Base-by-base conservation (phyloP, 2,329 filamentous ascomycete genomes). In the Cladosporium austrohemisphaericum region DNA sequence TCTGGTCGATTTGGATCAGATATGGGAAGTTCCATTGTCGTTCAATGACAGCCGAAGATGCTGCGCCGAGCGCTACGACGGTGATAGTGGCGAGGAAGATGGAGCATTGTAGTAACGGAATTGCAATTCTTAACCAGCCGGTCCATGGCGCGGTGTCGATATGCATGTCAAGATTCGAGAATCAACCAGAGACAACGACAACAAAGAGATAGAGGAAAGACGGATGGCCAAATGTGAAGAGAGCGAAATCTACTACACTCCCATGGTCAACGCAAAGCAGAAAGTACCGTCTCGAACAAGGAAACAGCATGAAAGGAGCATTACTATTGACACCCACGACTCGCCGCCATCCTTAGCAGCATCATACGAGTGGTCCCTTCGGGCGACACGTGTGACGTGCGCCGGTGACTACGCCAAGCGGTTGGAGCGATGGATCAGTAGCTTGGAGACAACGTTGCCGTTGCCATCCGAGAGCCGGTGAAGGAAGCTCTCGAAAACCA, bases 131-230 rank as follows among this genome's bases (percentile, higher is more conserved):
- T 23, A 52, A 25, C 46, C 51, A 50, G 10, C 55, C 55, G 41
- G 49, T 57, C 55, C 55, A 57, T 6, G 55, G 55, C 36, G 55
- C 53, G 25, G 45, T 41, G 41, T 41, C 38, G 10, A 56, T 54
- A 9, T 52, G 53, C 54, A 57, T 55, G 20, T 25, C 36, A n/a
- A n/a, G n/a, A n/a, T 44, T 11, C 13, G 13, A n/a, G n/a, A n/a
- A n/a, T n/a, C n/a, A n/a, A n/a, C n/a, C n/a, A n/a, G n/a, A n/a
- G n/a, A n/a, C n/a, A n/a, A n/a, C n/a, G n/a, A n/a, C n/a, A n/a
- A n/a, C n/a, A n/a, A n/a, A n/a, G n/a, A n/a, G n/a, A n/a, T n/a
- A 36, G 18, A 25, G 20, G 22, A 20, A 38, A 18, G 9, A n/a
- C 23, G n/a, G 35, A 10, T 22, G 6, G 5, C n/a, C 20, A 25